Percentiles rank a stretch among this genome's conserved stretches.
These are phyloP conservation scores for Actinidia polygama DNA, from an alignment of 179 eudicot species.

Conservation along the genomic window DNA sequence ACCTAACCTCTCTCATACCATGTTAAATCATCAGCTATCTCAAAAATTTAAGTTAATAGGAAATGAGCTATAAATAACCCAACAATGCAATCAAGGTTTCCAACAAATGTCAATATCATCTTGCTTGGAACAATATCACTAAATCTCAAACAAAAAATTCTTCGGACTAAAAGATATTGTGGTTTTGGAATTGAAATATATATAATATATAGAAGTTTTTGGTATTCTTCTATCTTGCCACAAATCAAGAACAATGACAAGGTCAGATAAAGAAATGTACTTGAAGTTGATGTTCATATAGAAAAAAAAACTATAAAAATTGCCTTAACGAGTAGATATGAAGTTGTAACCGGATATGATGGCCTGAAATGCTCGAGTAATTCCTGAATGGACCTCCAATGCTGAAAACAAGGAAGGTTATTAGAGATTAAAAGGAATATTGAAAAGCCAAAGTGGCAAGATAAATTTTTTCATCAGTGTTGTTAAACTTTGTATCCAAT, in stretches of 20 bases:
- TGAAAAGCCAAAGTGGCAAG: not conserved
- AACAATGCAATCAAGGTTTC: no score
- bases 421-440: not conserved
- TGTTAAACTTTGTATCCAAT: no score
- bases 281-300: not conserved
- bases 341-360: conserved; percentile 86
- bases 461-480: no score
- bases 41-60: no score
- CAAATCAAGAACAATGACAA: not conserved
- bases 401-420: conserved; percentile 53
- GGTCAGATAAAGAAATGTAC: not conserved
- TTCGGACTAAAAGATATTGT: not conserved
- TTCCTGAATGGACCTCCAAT: conserved; percentile 96
- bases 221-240: no score
- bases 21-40: no score
- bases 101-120: no score
- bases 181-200: no score
- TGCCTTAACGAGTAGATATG: conserved; percentile 76
- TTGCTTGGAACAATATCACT: no score
- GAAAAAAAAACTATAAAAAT: not conserved
- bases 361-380: conserved; percentile 96
- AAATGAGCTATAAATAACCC: no score
- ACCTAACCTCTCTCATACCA: no score
- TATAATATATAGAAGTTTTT: no score
- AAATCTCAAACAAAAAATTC: not conserved